phyloP scores from a whole-genome alignment of 805 yeast genomes.

The Schwanniomyces occidentalis region DNA sequence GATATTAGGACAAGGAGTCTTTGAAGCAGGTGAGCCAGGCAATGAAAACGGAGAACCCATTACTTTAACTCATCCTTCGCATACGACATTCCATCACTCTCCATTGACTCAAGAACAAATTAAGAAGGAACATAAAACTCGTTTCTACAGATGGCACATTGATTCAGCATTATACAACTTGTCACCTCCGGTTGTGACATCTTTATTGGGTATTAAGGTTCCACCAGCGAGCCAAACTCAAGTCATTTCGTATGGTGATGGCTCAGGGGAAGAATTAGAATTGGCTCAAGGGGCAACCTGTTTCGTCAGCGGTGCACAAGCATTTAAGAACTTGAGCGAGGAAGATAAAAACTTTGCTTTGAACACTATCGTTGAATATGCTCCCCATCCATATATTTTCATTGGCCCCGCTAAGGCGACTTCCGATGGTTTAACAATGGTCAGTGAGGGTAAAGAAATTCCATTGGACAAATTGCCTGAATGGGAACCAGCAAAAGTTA shows the following conservation, averaged over 20 bases:
- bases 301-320: conserved; percentile 80
- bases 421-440: conserved; percentile 84
- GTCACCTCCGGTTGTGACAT: conserved; percentile 85
- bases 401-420: conserved; percentile 81
- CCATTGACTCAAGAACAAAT: conserved; percentile 65
- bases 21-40: conserved; percentile 54
- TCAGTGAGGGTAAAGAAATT: conserved; percentile 72
- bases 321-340: conserved; percentile 63
- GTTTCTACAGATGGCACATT: conserved; percentile 93
- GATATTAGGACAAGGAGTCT: conserved; percentile 80
- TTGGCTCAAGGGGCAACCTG: conserved; percentile 87
- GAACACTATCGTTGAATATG: conserved; percentile 79
- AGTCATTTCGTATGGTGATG: conserved; percentile 59
- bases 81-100: conserved; percentile 73
- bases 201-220: conserved; percentile 78
- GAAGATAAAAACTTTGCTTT: conserved; percentile 77
- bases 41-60: conserved; percentile 63
- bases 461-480: conserved; percentile 69
- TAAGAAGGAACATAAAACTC: conserved; percentile 59
- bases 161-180: conserved; percentile 86
- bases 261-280: conserved; percentile 59
- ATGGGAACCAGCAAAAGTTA: conserved; percentile 80
- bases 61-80: conserved; percentile 78
- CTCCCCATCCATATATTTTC: conserved; percentile 90
- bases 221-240: conserved; percentile 68